These are phyloP conservation scores for Phytophthora melonis DNA, from an alignment of 352 stramenopile species.

Conservation along the genomic window DNA sequence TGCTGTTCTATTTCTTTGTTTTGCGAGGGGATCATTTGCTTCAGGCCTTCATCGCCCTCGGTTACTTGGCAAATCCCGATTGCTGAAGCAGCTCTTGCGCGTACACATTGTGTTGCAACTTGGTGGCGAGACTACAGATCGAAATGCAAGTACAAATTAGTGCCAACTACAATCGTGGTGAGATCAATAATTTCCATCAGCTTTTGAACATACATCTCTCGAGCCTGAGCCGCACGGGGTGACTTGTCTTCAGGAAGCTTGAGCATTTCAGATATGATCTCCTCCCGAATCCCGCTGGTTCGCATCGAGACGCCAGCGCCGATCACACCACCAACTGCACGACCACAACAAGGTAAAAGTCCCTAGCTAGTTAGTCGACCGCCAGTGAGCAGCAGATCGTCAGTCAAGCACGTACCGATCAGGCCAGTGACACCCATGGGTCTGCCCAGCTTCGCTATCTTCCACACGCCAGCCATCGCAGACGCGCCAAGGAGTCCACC, in stretches of 20 bases:
- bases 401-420: constrained; percentile 12
- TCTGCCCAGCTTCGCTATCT: constrained; percentile 14
- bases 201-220: background rate
- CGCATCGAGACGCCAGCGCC: background rate
- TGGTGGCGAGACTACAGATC: background rate
- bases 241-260: background rate
- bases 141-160: background rate
- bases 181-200: background rate
- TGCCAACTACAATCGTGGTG: background rate
- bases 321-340: background rate
- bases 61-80: background rate
- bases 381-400: background rate
- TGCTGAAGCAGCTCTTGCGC: constrained; percentile 13
- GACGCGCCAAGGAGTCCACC: constrained; percentile 15
- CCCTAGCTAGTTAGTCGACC: background rate
- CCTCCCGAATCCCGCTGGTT: background rate
- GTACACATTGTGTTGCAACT: constrained; percentile 15
- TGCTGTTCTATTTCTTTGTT: background rate
- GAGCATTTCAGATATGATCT: background rate
- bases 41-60: too few relatives aligned
- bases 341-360: background rate
- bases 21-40: too few relatives aligned
- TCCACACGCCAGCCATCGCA: constrained; percentile 30
- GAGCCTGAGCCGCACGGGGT: background rate
- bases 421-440: constrained; percentile 20